Evolutionary conservation across 2,329 filamentous ascomycete species (phyloP), one percentile per base, ranked within the genome.

Genomic region (Verticillium nubilum): DNA sequence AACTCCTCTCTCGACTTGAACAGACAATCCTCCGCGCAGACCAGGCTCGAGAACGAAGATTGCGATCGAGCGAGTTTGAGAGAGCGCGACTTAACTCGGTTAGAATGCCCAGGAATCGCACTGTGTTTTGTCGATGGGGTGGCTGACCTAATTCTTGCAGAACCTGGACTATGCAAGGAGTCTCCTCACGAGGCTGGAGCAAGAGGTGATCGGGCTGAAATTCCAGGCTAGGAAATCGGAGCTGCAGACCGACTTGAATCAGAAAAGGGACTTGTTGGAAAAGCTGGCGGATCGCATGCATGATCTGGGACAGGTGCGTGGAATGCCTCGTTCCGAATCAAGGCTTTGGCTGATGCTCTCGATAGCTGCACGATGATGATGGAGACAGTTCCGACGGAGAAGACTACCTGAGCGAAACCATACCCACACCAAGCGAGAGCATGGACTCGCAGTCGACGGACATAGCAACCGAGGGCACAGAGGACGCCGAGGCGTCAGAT

Each of bases 141-240:
- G 27, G 9, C 42, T 61, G 23, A 23, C 19, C 7, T 17, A 54
- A 17, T 29, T 12, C 23, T 15, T 15, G 17, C 63, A 90, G 85
- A 93, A 92, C 67, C 78, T 94, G 62, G 84, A 89, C 65, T 85
- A 90, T 70, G 90, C 90, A 23, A 85, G 86, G 47, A 81, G 80
- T 0, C 80, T 90, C 29, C 83, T 93, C 59, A 82, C 88, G 23
- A 86, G 82, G 61, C 81, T 92, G 50, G 90, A 92, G 70, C 88
- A 91, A 66, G 85, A 89, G 65, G 81, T 85, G 5, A 73, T 84
- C 15, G 76, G 73, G n/a, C 74, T 86, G 63, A 87, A 87, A 69
- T 75, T 82, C 31, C 81, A 82, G 59, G 71, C 79, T 5, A 83
- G 82, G 60, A 83, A 85, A 65, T 78, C 85, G 62, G 82, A 87